Percentiles rank a stretch among this genome's conserved stretches.
phyloP scores from a whole-genome alignment of 495 filamentous ascomycete genomes.

The Oleoguttula mirabilis region DNA sequence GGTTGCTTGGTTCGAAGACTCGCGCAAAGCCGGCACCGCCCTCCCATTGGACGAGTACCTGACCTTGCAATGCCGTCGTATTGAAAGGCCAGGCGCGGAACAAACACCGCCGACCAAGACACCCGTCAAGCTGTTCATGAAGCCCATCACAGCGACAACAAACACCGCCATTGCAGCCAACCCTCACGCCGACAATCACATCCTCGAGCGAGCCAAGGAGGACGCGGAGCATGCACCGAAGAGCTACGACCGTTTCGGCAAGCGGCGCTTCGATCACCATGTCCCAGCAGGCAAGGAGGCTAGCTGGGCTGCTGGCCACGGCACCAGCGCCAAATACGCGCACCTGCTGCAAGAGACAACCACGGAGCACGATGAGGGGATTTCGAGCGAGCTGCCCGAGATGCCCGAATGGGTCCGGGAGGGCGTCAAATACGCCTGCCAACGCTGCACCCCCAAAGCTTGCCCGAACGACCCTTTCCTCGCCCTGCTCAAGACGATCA shows the following conservation, averaged over 20 bases:
- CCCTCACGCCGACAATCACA: slow-evolving; percentile 20
- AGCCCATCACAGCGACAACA: neutral
- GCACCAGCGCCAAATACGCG: slow-evolving; percentile 28
- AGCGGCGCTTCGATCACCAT: slow-evolving; percentile 5
- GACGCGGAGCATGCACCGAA: slow-evolving; percentile 29
- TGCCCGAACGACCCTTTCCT: slow-evolving; percentile 72
- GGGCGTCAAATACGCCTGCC: slow-evolving; percentile 63
- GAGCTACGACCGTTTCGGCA: slow-evolving; percentile 5
- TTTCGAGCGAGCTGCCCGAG: slow-evolving; percentile 36
- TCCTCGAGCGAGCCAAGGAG: slow-evolving; percentile 43
- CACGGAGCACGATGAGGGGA: slow-evolving; percentile 52
- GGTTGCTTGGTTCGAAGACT: slow-evolving; percentile 62
- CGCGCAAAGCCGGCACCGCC: slow-evolving; percentile 38
- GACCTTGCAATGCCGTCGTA: slow-evolving; percentile 48
- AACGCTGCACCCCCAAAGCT: slow-evolving; percentile 59
- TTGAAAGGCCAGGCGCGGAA: slow-evolving; percentile 19
- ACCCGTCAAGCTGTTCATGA: neutral
- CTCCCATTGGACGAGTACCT: slow-evolving; percentile 51
- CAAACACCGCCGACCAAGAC: neutral
- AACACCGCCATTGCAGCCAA: neutral
- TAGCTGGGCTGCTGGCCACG: slow-evolving; percentile 15
- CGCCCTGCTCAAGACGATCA: slow-evolving; percentile 59
- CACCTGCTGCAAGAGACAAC: slow-evolving; percentile 53
- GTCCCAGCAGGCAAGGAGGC: neutral
- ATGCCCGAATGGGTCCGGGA: slow-evolving; percentile 56